phyloP scores from a whole-genome alignment of 2,329 filamentous ascomycete genomes.

The Metarhizium humberi region DNA sequence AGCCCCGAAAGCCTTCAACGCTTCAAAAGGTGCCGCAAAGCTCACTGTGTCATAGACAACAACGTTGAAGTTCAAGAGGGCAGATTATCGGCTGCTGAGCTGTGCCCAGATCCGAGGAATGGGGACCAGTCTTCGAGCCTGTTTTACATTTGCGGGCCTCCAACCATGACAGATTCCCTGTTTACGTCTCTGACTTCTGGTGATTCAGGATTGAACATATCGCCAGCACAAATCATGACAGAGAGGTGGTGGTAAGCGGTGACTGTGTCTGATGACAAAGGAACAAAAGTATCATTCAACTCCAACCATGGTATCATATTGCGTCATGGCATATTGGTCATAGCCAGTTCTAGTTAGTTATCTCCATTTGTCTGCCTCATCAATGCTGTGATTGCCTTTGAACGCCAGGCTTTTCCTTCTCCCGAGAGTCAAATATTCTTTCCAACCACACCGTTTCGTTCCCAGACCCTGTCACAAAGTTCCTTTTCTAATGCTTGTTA shows the following conservation, averaged over 20 bases:
- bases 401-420: not conserved
- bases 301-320: slow-evolving; percentile 16
- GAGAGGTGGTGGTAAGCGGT: slow-evolving; percentile 54
- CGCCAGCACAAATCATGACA: slow-evolving; percentile 38
- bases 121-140: slow-evolving; percentile 32
- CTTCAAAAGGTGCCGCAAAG: not conserved
- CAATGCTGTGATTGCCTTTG: not conserved
- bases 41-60: not conserved
- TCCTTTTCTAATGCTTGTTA: slow-evolving; percentile 19
- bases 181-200: slow-evolving; percentile 35
- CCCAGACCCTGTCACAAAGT: not conserved
- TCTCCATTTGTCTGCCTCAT: not conserved
- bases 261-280: not conserved
- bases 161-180: slow-evolving; percentile 59
- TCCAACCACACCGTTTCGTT: not conserved
- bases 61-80: slow-evolving; percentile 18
- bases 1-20: not conserved
- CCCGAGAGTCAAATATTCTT: not conserved
- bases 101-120: slow-evolving; percentile 21
- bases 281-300: not conserved
- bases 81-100: slow-evolving; percentile 33
- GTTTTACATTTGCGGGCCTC: slow-evolving; percentile 61
- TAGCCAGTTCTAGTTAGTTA: not conserved
- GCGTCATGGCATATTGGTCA: not conserved
- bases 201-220: slow-evolving; percentile 26